Conservation (phyloP, 768 basidiomycete genomes). For the Boletales sp. region DNA sequence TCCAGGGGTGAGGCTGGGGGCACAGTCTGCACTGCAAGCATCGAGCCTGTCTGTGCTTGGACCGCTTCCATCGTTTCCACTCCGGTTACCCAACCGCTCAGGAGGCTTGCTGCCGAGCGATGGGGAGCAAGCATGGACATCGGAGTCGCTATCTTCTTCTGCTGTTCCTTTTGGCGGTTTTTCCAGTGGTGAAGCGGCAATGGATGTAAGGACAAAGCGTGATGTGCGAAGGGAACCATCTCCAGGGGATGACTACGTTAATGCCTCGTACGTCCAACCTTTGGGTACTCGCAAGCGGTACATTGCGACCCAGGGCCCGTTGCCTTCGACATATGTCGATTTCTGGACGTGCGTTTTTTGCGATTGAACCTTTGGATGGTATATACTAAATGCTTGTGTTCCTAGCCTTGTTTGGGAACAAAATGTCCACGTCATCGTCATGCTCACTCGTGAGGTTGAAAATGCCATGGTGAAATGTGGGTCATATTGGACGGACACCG, state of each 20-base stretch:
- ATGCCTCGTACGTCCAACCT: slow-evolving; percentile 91
- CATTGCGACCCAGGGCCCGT: slow-evolving; percentile 94
- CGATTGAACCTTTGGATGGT: not conserved
- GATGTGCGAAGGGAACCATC: slow-evolving; percentile 18
- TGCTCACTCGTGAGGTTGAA: slow-evolving; percentile 93
- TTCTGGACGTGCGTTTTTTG: slow-evolving; percentile 86
- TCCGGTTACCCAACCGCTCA: slow-evolving; percentile 17
- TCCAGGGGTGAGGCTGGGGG: slow-evolving; percentile 6
- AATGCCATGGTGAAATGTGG: slow-evolving; percentile 89
- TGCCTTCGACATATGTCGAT: slow-evolving; percentile 84
- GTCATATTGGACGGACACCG: slow-evolving; percentile 73
- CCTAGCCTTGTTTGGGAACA: slow-evolving; percentile 87
- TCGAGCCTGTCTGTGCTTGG: slow-evolving; percentile 3
- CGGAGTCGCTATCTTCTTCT: slow-evolving; percentile 2
- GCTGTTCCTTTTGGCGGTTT: not conserved
- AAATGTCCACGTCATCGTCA: slow-evolving; percentile 90
- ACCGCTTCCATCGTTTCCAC: slow-evolving; percentile 9
- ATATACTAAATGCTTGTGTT: slow-evolving; percentile 5
- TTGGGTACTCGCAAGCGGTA: slow-evolving; percentile 77
- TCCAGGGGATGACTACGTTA: slow-evolving; percentile 85
- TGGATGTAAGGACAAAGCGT: not conserved
- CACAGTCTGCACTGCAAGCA: slow-evolving; percentile 1
- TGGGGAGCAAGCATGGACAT: slow-evolving; percentile 8
- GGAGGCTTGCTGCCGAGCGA: slow-evolving; percentile 14
- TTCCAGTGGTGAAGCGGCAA: not conserved